Evolutionary conservation across 176 grass and related monocot genomes (phyloP).

Genomic region (Metroxylon sagu): DNA sequence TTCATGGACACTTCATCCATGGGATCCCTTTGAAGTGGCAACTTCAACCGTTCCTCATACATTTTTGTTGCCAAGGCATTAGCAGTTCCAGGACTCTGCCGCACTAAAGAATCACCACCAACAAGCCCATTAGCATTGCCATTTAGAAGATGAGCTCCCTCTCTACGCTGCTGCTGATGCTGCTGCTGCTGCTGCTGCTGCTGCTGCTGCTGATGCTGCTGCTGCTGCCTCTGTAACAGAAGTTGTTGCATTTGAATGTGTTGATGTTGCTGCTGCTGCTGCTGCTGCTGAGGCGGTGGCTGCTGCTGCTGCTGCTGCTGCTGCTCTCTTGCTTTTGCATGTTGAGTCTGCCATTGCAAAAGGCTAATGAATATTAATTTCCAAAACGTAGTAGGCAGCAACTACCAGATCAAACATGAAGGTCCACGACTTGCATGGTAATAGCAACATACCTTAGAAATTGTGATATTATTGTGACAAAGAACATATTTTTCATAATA

Average conservation of each 20-base stretch:
- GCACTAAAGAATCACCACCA: constrained; percentile 55
- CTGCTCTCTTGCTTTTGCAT: not conserved
- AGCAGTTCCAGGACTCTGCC: constrained; percentile 51
- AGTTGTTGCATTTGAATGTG: constrained; percentile 7
- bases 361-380: too few relatives aligned
- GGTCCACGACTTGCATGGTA: too few relatives aligned
- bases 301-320: constrained; percentile 17
- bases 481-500: too few relatives aligned
- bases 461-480: too few relatives aligned
- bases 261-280: constrained; percentile 45
- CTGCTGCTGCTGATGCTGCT: constrained; percentile 13
- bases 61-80: constrained; percentile 96
- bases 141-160: constrained; percentile 61
- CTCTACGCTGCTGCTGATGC: constrained; percentile 42
- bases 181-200: constrained; percentile 31
- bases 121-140: constrained; percentile 62
- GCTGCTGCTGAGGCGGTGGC: constrained; percentile 21
- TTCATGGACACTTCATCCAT: too few relatives aligned
- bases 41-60: constrained; percentile 78
- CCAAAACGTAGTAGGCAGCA: too few relatives aligned
- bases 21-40: too few relatives aligned
- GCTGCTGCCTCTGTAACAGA: not conserved
- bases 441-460: too few relatives aligned
- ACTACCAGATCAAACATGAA: too few relatives aligned
- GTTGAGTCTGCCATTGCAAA: too few relatives aligned